Conservation (phyloP, 352 stramenopile genomes). For the Pythium volutum region DNA sequence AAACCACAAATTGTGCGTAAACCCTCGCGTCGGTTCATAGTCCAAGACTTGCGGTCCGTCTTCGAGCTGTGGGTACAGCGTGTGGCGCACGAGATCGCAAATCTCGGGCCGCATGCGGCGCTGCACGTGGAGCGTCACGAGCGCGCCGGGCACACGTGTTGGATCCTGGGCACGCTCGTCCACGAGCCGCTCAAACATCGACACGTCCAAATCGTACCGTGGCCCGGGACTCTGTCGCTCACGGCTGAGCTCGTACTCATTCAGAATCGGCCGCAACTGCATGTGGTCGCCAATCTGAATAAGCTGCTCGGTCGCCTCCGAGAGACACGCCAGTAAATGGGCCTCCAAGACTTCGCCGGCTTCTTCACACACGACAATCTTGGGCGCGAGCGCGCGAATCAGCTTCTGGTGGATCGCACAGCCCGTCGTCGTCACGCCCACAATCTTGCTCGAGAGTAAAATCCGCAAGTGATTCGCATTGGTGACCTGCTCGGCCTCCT, state of each 20-base stretch:
- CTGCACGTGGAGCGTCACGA: slow-evolving; percentile 61
- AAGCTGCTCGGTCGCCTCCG: slow-evolving; percentile 68
- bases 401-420: slow-evolving; percentile 72
- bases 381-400: slow-evolving; percentile 47
- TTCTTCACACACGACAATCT: slow-evolving; percentile 87
- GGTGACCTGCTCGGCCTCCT: slow-evolving; percentile 33
- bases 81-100: slow-evolving; percentile 60
- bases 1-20: slow-evolving; percentile 70
- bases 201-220: slow-evolving; percentile 72
- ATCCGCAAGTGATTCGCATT: slow-evolving; percentile 20
- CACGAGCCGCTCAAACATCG: slow-evolving; percentile 82
- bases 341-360: slow-evolving; percentile 85
- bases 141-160: not conserved
- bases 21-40: slow-evolving; percentile 49
- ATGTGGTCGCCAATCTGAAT: slow-evolving; percentile 88
- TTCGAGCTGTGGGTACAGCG: slow-evolving; percentile 63
- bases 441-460: slow-evolving; percentile 42
- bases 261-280: slow-evolving; percentile 77
- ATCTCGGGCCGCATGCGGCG: slow-evolving; percentile 81
- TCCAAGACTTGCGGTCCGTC: slow-evolving; percentile 50
- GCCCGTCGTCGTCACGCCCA: slow-evolving; percentile 83
- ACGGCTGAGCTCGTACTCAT: slow-evolving; percentile 68
- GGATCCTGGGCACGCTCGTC: slow-evolving; percentile 5
- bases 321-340: slow-evolving; percentile 56
- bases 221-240: slow-evolving; percentile 34